Base-by-base conservation (phyloP, 1,284 basidiomycete genomes). In the Microbotryum violaceum region DNA sequence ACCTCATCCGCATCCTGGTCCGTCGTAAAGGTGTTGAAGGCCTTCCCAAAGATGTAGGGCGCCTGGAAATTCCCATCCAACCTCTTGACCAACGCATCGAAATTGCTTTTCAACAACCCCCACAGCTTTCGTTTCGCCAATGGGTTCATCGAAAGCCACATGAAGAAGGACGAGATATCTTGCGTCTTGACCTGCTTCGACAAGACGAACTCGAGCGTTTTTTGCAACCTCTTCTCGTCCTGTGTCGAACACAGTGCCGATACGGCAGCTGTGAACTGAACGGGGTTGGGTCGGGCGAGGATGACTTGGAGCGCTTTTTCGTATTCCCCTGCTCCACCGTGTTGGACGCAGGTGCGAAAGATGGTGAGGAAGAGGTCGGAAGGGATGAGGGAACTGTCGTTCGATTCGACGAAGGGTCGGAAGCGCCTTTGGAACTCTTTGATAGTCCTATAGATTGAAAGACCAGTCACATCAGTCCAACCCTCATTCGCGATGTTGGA, bases 341-440 rank as follows among this genome's bases (percentile, higher is more conserved):
- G 52, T 49, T 42, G 45, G 21, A 58, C 53, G 7, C 31, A 31
- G 8, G 46, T 21, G 3, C 42, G 47, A 44, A 62, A 48, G 25
- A 64, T 80, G 63, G 89, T 79, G 54, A 92, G 78, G 29, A 82
- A 83, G 66, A 97, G 79, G 8, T 86, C 84, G 65, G 85, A 85
- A 68, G 89, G 89, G 42, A 90, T 82, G 65, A 85, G 82, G 56
- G 83, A 79, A 71, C 88, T 42, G 37, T 42, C 89, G 31, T 90
- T 88, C 72, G 87, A 85, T 44, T 89, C 83, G 42, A 96, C 81
- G 1, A 86, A 27, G 2, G 27, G 85, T 16, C 37, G 37, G 12
- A 42, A 42, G 14, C 37, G 12, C 5, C 37, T 42, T 9, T 47
- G 47, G 29, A 60, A 44, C 65, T 86, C 83, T 33, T 93, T 82